Conservation (phyloP, 164 flowering plant genomes). For the Litsea cubeba region DNA sequence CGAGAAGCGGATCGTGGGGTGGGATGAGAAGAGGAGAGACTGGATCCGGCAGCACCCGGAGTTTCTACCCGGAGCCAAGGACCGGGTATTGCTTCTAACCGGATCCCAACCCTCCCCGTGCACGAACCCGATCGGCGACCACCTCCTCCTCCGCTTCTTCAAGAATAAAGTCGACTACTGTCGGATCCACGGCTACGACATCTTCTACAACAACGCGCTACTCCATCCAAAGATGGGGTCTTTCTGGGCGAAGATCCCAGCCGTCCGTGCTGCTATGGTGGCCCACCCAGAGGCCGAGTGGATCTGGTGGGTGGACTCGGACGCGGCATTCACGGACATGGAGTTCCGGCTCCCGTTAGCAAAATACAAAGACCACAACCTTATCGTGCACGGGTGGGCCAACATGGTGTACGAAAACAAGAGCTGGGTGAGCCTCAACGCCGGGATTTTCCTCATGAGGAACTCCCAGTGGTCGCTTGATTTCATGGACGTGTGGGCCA, state of each 20-base stretch:
- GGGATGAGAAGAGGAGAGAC: conserved; percentile 35
- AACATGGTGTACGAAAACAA: conserved; percentile 36
- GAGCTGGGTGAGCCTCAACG: conserved; percentile 84
- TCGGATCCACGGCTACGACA: conserved; percentile 40
- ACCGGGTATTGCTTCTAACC: conserved; percentile 21
- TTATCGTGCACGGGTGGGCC: conserved; percentile 83
- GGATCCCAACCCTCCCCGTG: conserved; percentile 40
- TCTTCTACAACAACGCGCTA: conserved; percentile 43
- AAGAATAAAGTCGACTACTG: conserved; percentile 55
- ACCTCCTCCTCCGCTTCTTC: conserved; percentile 40
- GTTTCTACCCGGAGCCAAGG: conserved; percentile 13
- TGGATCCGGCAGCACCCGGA: conserved; percentile 38
- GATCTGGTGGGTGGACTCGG: conserved; percentile 99
- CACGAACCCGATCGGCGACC: conserved; percentile 41
- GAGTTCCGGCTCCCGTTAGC: conserved; percentile 75
- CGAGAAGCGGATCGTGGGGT: conserved; percentile 21
- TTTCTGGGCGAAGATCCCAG: conserved; percentile 86
- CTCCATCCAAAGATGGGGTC: conserved; percentile 59
- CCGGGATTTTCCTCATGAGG: conserved; percentile 87
- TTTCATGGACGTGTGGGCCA: conserved; percentile 76
- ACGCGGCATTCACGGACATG: conserved; percentile 93
- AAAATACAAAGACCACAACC: conserved; percentile 51
- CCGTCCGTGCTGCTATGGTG: conserved; percentile 77
- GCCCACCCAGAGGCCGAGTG: conserved; percentile 99
- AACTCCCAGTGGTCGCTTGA: conserved; percentile 98